Evolutionary conservation across 2,329 filamentous ascomycete genomes (phyloP).

Genomic region (Fusarium veterinarium): DNA sequence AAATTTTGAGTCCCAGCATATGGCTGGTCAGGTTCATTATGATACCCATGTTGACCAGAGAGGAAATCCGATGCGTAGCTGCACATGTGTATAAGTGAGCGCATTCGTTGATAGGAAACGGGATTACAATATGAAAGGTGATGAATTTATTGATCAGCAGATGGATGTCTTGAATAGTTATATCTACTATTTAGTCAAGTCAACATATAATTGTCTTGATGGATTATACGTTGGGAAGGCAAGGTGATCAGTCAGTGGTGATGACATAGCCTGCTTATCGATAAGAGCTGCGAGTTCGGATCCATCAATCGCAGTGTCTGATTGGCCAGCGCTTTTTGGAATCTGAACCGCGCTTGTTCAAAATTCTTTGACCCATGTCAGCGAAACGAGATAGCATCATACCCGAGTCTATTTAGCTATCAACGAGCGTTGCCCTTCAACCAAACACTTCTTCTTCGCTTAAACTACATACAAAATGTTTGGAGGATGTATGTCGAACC

Average conservation of each 20-base stretch:
- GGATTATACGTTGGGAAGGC: background rate
- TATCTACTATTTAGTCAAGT: background rate
- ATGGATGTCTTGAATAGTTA: background rate
- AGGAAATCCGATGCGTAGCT: background rate
- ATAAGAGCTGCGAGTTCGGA: constrained; percentile 51
- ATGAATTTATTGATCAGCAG: background rate
- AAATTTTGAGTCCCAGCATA: background rate
- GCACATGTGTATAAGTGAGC: background rate
- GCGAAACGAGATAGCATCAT: constrained; percentile 44
- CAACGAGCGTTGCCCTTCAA: constrained; percentile 13
- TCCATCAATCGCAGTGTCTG: background rate
- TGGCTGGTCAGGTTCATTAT: background rate
- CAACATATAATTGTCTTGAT: background rate
- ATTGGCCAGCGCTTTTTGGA: constrained; percentile 30
- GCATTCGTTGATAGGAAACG: background rate
- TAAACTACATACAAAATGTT: constrained; percentile 62
- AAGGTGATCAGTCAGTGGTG: background rate
- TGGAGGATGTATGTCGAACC: constrained; percentile 66
- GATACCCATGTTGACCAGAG: background rate
- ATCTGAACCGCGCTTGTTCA: constrained; percentile 25
- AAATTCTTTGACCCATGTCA: constrained; percentile 39
- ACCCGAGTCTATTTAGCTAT: constrained; percentile 19
- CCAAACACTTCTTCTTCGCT: background rate
- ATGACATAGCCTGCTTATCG: constrained; percentile 35
- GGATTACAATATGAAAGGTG: background rate